Conservation (phyloP, 768 basidiomycete species). For the Xanthoconium purpureum region DNA sequence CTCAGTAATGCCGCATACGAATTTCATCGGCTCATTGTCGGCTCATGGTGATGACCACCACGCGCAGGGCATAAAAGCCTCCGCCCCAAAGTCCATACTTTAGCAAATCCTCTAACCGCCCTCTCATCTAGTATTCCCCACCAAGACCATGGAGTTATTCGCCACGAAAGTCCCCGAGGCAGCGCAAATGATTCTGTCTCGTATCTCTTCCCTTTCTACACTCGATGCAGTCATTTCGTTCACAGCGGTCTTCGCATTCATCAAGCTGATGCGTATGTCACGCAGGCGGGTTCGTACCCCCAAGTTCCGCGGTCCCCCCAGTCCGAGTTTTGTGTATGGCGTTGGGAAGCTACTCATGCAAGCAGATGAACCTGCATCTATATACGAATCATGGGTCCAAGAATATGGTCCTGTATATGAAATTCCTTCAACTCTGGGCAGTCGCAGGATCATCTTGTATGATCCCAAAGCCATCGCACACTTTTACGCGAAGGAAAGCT, state of each 20-base stretch:
- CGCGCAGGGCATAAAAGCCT: no score
- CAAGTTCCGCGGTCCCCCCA: slow-evolving; percentile 17
- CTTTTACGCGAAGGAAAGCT: slow-evolving; percentile 5
- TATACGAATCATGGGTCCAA: slow-evolving; percentile 21
- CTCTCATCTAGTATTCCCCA: not conserved
- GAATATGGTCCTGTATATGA: slow-evolving; percentile 16
- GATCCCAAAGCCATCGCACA: slow-evolving; percentile 39
- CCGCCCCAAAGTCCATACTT: no score
- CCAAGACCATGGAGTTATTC: not conserved
- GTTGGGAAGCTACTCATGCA: slow-evolving; percentile 5
- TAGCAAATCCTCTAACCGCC: no score
- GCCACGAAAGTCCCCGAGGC: not conserved
- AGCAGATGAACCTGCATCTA: not conserved
- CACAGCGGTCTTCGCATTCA: slow-evolving; percentile 1
- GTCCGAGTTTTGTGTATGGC: slow-evolving; percentile 15
- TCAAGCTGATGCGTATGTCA: slow-evolving; percentile 7
- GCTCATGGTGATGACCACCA: no score
- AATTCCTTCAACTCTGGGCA: slow-evolving; percentile 12
- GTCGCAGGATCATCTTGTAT: slow-evolving; percentile 19
- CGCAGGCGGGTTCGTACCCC: slow-evolving; percentile 13
- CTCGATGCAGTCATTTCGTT: slow-evolving; percentile 2
- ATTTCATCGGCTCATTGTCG: no score
- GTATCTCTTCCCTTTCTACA: not conserved
- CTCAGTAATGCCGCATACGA: no score
- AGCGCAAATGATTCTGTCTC: not conserved